phyloP scores from a whole-genome alignment of 2,329 filamentous ascomycete species.

The Penicillium sumatraense region DNA sequence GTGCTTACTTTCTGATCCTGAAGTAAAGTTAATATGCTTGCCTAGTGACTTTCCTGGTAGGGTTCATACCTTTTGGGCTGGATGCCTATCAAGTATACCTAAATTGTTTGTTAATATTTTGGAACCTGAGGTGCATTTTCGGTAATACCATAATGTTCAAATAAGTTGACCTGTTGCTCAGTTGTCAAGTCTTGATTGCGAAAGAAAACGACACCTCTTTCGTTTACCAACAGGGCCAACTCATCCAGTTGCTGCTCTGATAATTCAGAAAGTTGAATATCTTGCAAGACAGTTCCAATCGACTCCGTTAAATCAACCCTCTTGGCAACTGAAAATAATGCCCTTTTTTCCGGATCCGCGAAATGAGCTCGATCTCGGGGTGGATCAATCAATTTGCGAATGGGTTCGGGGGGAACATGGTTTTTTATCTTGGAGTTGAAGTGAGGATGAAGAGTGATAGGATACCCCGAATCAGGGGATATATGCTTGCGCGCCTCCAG shows the following conservation, averaged over 20 bases:
- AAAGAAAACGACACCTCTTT: conserved; percentile 55
- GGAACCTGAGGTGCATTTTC: not conserved
- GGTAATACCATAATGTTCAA: conserved; percentile 51
- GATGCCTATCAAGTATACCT: conserved; percentile 12
- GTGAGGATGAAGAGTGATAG: conserved; percentile 51
- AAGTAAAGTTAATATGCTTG: not conserved
- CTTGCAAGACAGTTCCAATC: conserved; percentile 43
- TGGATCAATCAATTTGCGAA: conserved; percentile 33
- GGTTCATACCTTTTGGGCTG: conserved; percentile 13
- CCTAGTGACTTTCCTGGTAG: not conserved
- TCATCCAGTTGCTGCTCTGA: conserved; percentile 55
- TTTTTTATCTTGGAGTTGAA: conserved; percentile 54
- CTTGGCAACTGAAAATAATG: conserved; percentile 37
- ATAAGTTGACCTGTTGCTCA: conserved; percentile 43
- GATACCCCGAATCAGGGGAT: conserved; percentile 55
- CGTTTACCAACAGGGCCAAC: conserved; percentile 53
- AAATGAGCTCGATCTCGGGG: conserved; percentile 36
- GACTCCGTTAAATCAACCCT: conserved; percentile 41
- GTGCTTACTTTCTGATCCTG: not conserved
- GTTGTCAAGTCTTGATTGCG: conserved; percentile 49
- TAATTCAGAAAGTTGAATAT: conserved; percentile 53
- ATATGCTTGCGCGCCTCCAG: conserved; percentile 55
- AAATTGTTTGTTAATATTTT: not conserved
- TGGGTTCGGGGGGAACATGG: conserved; percentile 47
- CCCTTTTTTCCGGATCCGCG: conserved; percentile 48